Evolutionary conservation across 2,329 filamentous ascomycete genomes (phyloP).

Genomic region (Aspergillus amoenus): DNA sequence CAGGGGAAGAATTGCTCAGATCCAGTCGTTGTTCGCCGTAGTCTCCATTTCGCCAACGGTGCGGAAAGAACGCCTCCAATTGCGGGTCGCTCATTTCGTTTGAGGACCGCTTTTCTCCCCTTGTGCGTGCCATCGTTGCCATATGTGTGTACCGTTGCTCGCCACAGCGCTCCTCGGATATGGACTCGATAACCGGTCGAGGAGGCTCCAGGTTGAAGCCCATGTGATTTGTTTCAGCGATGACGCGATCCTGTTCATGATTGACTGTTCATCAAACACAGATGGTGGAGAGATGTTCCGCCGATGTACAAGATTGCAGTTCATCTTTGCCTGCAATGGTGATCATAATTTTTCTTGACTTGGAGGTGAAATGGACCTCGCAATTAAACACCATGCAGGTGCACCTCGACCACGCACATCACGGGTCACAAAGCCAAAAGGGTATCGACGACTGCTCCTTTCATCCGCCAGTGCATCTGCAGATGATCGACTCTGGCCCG

Average conservation of each 20-base stretch:
- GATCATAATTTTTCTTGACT: conserved; percentile 10
- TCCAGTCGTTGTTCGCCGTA: conserved; percentile 7
- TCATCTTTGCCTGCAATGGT: conserved; percentile 1
- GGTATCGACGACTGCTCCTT: not conserved
- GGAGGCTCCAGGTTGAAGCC: not conserved
- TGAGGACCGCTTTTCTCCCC: conserved; percentile 19
- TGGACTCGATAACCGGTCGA: not conserved
- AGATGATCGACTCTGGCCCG: conserved; percentile 17
- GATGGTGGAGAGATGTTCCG: not conserved
- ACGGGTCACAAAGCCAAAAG: not conserved
- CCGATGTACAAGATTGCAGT: conserved; percentile 3
- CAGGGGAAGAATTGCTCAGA: conserved; percentile 8
- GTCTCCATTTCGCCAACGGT: conserved; percentile 17
- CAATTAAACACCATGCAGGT: conserved; percentile 3
- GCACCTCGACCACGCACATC: not conserved
- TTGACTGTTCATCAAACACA: not conserved
- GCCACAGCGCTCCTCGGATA: conserved; percentile 3
- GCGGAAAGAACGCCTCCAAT: conserved; percentile 21
- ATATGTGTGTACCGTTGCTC: conserved; percentile 14
- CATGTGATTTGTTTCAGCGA: conserved; percentile 8
- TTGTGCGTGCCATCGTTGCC: conserved; percentile 17
- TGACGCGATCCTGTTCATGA: conserved; percentile 4
- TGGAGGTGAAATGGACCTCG: not conserved
- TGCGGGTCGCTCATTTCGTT: conserved; percentile 24
- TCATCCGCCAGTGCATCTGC: conserved; percentile 17